Evolutionary conservation across 148 eudicot species (phyloP).

Genomic region (Cornus suecica): DNA sequence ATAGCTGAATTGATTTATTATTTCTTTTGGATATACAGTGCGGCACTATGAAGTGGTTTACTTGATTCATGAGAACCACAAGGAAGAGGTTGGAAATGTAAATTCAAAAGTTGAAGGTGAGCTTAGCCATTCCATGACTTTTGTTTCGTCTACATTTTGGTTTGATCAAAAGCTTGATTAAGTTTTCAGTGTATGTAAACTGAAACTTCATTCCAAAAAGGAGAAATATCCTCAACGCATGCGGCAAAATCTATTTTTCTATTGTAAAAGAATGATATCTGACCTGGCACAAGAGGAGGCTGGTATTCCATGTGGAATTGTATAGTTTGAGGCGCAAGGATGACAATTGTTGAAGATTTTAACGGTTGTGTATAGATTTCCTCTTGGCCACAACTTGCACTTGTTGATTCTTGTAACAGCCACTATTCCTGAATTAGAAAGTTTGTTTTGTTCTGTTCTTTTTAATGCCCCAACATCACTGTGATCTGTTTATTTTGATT

Average conservation of each 20-base stretch:
- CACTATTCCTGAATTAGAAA: neutral
- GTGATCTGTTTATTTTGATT: neutral
- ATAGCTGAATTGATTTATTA: slow-evolving; percentile 5
- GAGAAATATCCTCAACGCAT: neutral
- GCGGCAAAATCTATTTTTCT: neutral
- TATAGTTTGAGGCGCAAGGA: neutral
- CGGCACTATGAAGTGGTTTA: slow-evolving; percentile 96
- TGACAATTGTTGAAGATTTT: neutral
- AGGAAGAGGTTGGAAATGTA: slow-evolving; percentile 66
- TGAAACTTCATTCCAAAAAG: neutral
- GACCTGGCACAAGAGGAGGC: neutral
- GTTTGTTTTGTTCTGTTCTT: neutral
- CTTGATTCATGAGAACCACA: slow-evolving; percentile 74
- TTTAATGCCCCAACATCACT: neutral
- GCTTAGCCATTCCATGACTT: neutral
- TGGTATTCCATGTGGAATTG: neutral
- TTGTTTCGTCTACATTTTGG: neutral
- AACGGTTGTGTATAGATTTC: neutral
- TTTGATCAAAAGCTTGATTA: neutral
- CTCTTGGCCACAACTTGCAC: neutral
- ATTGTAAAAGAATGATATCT: neutral
- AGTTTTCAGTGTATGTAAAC: neutral
- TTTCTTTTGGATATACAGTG: slow-evolving; percentile 38
- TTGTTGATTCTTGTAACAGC: neutral
- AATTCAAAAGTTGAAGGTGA: slow-evolving; percentile 82